phyloP scores from a whole-genome alignment of 345 rosid species.

The Melastoma malabathricum region DNA sequence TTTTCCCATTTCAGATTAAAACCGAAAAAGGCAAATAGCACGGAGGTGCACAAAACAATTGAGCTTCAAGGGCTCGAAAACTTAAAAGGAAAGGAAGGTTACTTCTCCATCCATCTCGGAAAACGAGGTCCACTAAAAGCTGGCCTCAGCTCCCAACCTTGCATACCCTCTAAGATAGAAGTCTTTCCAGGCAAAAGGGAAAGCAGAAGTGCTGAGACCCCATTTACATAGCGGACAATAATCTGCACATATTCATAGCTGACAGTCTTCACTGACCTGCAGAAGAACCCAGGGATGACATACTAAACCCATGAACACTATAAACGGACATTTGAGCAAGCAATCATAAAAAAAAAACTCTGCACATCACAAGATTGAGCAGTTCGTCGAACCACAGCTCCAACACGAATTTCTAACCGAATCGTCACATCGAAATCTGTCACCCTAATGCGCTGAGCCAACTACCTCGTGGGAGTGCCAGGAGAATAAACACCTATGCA shows the following conservation, averaged over 20 bases:
- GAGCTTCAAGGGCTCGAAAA: too few species aligned
- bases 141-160: conserved; percentile 99
- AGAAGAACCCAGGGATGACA: conserved; percentile 22
- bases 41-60: too few species aligned
- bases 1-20: too few species aligned
- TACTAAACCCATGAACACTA: neutral
- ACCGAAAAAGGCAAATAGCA: too few species aligned
- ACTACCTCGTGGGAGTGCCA: too few species aligned
- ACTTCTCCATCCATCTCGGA: conserved; percentile 97
- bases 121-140: conserved; percentile 79
- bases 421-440: too few species aligned
- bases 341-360: too few species aligned
- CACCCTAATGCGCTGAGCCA: too few species aligned
- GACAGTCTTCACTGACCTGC: conserved; percentile 86
- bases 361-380: too few species aligned
- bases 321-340: neutral
- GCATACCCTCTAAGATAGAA: conserved; percentile 71
- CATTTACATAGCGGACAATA: conserved; percentile 67
- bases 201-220: conserved; percentile 67
- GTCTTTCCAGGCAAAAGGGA: conserved; percentile 68
- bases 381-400: too few species aligned
- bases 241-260: conserved; percentile 81
- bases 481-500: too few species aligned
- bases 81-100: conserved; percentile 11
- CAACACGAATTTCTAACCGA: too few species aligned